Base-by-base conservation (phyloP, 2,329 filamentous ascomycete genomes). In the Xylaria polymorpha region DNA sequence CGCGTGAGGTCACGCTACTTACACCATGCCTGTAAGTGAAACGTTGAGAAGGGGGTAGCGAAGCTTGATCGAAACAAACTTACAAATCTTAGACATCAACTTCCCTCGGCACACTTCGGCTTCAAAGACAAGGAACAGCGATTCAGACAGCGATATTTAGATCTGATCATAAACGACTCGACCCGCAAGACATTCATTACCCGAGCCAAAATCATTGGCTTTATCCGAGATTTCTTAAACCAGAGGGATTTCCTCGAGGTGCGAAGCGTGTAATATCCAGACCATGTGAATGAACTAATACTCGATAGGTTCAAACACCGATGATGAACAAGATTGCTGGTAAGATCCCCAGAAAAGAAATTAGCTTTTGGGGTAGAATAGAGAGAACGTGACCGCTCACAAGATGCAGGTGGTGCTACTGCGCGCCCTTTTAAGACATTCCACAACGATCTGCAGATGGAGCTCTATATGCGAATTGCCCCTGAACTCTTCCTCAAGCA, bases 401-500 rank as follows among this genome's bases (percentile, higher is more conserved):
- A 39, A 37, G 12, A 35, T 32, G 7, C 20, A 65, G 96, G 96
- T 75, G 96, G 96, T 79, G 96, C 96, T 41, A 98, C 96, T 0
- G 96, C 96, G 68, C 94, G 92, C 84, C 96, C 96, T 5, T 99
- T 99, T 83, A 86, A 92, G 74, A 98, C 96, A 15, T 92, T 97
- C 81, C 96, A 98, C 85, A 99, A 99, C 82, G 96, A 98, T 62
- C 87, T 96, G 61, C 89, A 97, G 81, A 94, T 97, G 90, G 91
- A 97, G 76, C 91, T 99, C 81, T 98, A 92, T 83, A 92, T 99
- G 88, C 92, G 96, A 79, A 90, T 98, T 56, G 96, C 97, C 0
- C 97, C 96, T 1, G 96, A 99, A 83, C 85, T 99, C 65, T 97
- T 97, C 82, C 90, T 99, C 76, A 99, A 99, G 92, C 94, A 97